Percentiles rank a stretch among this genome's conserved stretches.
These are phyloP conservation scores for Trichoderma atroviride DNA, from an alignment of 2,329 filamentous ascomycete species.

Conservation along the genomic window DNA sequence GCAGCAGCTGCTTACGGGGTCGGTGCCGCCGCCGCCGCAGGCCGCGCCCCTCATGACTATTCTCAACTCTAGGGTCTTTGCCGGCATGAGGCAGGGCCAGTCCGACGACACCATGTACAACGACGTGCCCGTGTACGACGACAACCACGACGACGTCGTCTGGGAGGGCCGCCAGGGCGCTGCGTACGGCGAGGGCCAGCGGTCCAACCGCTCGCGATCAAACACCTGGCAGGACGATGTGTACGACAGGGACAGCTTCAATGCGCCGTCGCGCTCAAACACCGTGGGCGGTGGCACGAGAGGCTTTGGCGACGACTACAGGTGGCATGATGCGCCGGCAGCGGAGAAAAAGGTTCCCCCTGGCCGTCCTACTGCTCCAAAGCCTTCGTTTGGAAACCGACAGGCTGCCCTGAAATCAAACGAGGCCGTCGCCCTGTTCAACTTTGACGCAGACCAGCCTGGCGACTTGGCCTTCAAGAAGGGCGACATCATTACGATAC, in stretches of 20 bases:
- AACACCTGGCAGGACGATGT: conserved; percentile 76
- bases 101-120: conserved; percentile 80
- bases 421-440: conserved; percentile 88
- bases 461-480: conserved; percentile 96
- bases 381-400: conserved; percentile 72
- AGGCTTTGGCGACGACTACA: conserved; percentile 53
- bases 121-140: conserved; percentile 86
- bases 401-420: conserved; percentile 66
- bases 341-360: conserved; percentile 59
- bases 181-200: conserved; percentile 68
- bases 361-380: conserved; percentile 80
- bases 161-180: conserved; percentile 77
- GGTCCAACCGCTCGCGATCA: conserved; percentile 50
- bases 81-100: conserved; percentile 57
- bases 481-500: conserved; percentile 90
- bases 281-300: conserved; percentile 47
- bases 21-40: conserved; percentile 75
- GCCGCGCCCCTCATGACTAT: conserved; percentile 84
- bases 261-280: conserved; percentile 52
- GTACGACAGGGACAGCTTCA: conserved; percentile 63
- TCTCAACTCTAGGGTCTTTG: conserved; percentile 83
- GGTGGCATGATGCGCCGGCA: conserved; percentile 52
- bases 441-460: conserved; percentile 90
- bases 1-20: conserved; percentile 76
- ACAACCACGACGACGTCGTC: conserved; percentile 77